A percentile compares a stretch with the other conserved stretches of the same genome.
Evolutionary conservation across 2,329 filamentous ascomycete species (phyloP).

Genomic region (Talaromyces sp.): DNA sequence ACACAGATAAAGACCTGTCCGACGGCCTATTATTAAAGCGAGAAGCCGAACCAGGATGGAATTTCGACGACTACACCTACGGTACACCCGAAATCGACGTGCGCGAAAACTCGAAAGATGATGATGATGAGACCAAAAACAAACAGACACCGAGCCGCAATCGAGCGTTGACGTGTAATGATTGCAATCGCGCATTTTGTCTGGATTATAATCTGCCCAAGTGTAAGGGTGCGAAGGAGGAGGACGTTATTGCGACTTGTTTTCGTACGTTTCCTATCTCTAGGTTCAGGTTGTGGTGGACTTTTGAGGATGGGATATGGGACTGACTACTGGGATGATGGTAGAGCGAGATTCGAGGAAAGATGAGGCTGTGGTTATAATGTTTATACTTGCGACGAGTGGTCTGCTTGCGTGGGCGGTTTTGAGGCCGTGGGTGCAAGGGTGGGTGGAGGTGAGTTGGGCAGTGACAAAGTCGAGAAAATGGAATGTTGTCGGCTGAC

Average conservation of each 20-base stretch:
- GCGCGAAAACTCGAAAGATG: constrained; percentile 26
- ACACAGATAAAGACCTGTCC: constrained; percentile 14
- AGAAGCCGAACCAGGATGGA: constrained; percentile 20
- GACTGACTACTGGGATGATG: constrained; percentile 18
- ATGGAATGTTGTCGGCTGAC: constrained; percentile 11
- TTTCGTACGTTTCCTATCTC: constrained; percentile 51
- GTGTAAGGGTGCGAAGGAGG: constrained; percentile 61
- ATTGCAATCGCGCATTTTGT: constrained; percentile 68
- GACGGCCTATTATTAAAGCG: background rate
- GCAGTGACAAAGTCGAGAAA: background rate
- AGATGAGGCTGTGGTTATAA: constrained; percentile 64
- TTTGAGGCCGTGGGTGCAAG: constrained; percentile 59
- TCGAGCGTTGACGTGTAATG: constrained; percentile 56
- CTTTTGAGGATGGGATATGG: background rate
- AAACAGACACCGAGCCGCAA: constrained; percentile 36
- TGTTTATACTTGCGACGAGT: constrained; percentile 64
- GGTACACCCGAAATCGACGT: constrained; percentile 25
- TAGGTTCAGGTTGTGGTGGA: background rate
- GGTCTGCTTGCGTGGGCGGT: constrained; percentile 61
- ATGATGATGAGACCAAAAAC: constrained; percentile 21
- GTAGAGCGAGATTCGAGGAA: constrained; percentile 65
- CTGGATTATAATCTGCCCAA: constrained; percentile 61
- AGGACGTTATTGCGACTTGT: constrained; percentile 65
- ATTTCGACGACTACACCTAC: background rate
- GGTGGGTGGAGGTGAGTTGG: constrained; percentile 53